Evolutionary conservation across 176 grass and related monocot genomes (phyloP), one percentile per base, ranked within the genome.

Genomic region (Cenchrus fungigraminus): DNA sequence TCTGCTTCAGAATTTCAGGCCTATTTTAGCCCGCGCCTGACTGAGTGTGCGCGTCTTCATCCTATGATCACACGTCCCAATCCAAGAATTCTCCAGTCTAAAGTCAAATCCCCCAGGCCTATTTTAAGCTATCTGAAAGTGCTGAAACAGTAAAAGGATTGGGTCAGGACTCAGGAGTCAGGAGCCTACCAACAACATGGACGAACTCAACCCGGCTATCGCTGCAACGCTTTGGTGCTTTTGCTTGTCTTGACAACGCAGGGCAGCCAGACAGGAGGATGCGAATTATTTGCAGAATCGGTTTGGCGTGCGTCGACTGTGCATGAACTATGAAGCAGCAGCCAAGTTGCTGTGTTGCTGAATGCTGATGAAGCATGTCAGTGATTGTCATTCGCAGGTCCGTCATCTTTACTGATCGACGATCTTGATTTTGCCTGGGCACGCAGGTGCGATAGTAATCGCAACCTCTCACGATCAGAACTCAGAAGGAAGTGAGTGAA

Each of bases 121-220:
- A 16, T 71, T 25, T 50, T 40, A 71, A 34, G 5, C 1, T 66
- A 6, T 19, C 14, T 31, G 11, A 12, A 60, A 43, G 15, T 53
- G 31, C 29, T 73, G 32, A 79, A 54, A 64, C 12, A 72, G 46
- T 76, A 55, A 28, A 61, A 63, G 42, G 43, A 8, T 61, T 16
- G 40, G 42, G 1, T 4, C 14, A 20, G 15, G 52, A 5, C 9
- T 53, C 17, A 65, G 31, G 52, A 5, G 14, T 54, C 17, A 65
- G 31, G 8, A 75, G 12, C 46, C 59, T 4, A 19, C 55, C 79
- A 34, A 66, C 49, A 28, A 15, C 51, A 65, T 37, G 19, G 43
- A 70, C 54, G 56, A 52, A 73, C 28, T 74, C 81, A 17, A 64
- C 77, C 80, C 4, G 12, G 12, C 43, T 53, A 82, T 58, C 13